Evolutionary conservation across 1,284 basidiomycete species (phyloP).

Genomic region (Coriolopsis trogii): DNA sequence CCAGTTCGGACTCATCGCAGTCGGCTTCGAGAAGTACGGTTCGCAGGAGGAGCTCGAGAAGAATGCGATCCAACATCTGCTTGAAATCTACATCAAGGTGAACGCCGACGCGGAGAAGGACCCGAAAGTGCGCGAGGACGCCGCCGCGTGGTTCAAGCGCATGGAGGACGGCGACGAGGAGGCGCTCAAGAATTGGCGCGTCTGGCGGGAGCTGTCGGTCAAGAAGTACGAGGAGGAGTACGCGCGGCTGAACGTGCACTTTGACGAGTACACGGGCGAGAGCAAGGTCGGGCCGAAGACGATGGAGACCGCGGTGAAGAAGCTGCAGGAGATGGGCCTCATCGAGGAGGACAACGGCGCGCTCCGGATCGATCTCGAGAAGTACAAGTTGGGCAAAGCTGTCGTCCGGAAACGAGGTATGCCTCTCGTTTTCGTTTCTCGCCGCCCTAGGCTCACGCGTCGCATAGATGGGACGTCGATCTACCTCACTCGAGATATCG

Average conservation of each 20-base stretch:
- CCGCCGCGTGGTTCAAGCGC: constrained; percentile 90
- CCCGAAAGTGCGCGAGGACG: constrained; percentile 78
- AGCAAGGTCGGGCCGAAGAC: constrained; percentile 83
- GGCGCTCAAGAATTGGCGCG: constrained; percentile 87
- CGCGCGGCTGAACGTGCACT: constrained; percentile 87
- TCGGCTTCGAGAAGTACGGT: constrained; percentile 93
- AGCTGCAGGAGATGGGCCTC: constrained; percentile 57
- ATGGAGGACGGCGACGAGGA: constrained; percentile 95
- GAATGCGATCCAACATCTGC: constrained; percentile 95
- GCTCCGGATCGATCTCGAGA: constrained; percentile 82
- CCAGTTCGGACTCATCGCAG: constrained; percentile 86
- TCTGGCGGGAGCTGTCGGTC: constrained; percentile 93
- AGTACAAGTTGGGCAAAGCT: constrained; percentile 90
- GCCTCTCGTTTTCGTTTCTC: constrained; percentile 13
- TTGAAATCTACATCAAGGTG: constrained; percentile 93
- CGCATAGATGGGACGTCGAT: constrained; percentile 90
- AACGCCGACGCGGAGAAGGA: constrained; percentile 83
- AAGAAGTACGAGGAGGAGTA: constrained; percentile 93
- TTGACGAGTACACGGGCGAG: constrained; percentile 96
- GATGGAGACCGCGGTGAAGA: constrained; percentile 72
- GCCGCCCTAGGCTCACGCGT: background rate
- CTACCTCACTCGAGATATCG: constrained; percentile 98
- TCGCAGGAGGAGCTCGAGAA: constrained; percentile 81
- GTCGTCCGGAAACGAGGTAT: constrained; percentile 88
- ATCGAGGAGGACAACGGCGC: constrained; percentile 70